Evolutionary conservation across 257 asterid genomes (phyloP).

Genomic region (Linaria vulgaris): DNA sequence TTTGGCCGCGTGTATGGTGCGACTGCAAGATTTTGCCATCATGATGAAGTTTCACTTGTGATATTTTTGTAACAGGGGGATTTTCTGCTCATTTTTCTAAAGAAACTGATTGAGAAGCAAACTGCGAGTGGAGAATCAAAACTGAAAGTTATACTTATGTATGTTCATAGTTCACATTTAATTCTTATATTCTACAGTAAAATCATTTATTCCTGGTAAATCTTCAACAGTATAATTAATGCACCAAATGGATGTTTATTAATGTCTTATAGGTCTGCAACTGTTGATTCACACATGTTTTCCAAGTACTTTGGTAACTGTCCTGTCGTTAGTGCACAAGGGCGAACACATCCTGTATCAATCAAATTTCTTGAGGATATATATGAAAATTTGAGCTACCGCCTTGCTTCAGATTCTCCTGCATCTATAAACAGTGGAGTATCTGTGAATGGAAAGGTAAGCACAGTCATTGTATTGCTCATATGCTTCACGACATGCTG

Average conservation of each 20-base stretch:
- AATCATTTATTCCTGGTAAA: constrained; percentile 25
- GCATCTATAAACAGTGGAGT: constrained; percentile 63
- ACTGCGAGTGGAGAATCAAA: constrained; percentile 46
- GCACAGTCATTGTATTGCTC: not conserved
- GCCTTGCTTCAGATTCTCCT: constrained; percentile 86
- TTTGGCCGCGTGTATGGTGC: not conserved
- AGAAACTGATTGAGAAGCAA: constrained; percentile 86
- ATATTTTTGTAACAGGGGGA: constrained; percentile 80
- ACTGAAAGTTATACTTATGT: constrained; percentile 95
- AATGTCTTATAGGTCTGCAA: constrained; percentile 79
- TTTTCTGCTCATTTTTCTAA: constrained; percentile 85
- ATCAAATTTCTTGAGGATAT: constrained; percentile 86
- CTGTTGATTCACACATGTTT: constrained; percentile 88
- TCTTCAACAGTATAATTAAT: constrained; percentile 21
- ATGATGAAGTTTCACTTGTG: constrained; percentile 27
- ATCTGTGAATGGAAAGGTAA: constrained; percentile 63
- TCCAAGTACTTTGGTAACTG: constrained; percentile 87
- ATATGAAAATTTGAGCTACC: constrained; percentile 72
- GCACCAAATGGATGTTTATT: constrained; percentile 26
- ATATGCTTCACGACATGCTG: not conserved
- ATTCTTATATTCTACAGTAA: constrained; percentile 23
- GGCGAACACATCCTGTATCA: constrained; percentile 93
- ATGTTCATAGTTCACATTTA: constrained; percentile 37
- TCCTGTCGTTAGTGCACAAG: constrained; percentile 94
- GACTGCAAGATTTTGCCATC: not conserved